These are phyloP conservation scores for Glomus cerebriforme DNA, from an alignment of 192 early-diverging fungal genomes.

Conservation along the genomic window DNA sequence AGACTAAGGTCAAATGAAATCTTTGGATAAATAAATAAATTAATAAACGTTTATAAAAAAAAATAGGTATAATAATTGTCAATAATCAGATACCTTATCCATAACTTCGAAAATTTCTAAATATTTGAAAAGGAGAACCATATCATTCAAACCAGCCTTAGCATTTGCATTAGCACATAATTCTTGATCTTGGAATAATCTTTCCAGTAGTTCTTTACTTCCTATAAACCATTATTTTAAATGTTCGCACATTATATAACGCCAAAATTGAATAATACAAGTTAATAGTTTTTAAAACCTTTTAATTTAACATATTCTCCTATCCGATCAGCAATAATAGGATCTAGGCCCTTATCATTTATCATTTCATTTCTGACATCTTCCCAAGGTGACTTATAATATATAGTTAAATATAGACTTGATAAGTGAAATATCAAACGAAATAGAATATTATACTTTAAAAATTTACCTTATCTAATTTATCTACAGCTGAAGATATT, in stretches of 20 bases:
- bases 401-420: neutral
- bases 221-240: slow-evolving; percentile 43
- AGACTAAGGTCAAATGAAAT: slow-evolving; percentile 93
- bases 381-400: slow-evolving; percentile 74
- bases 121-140: slow-evolving; percentile 84
- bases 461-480: slow-evolving; percentile 82
- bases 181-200: slow-evolving; percentile 64
- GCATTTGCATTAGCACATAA: slow-evolving; percentile 72
- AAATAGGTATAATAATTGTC: neutral
- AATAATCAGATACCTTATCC: slow-evolving; percentile 43
- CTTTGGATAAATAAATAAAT: slow-evolving; percentile 23
- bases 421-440: neutral
- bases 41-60: neutral
- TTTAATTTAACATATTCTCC: slow-evolving; percentile 88
- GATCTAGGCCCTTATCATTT: slow-evolving; percentile 85
- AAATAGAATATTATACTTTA: neutral
- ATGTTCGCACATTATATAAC: neutral
- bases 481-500: slow-evolving; percentile 97
- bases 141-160: slow-evolving; percentile 80
- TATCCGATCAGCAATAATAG: slow-evolving; percentile 83
- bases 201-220: slow-evolving; percentile 73
- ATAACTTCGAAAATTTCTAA: slow-evolving; percentile 76
- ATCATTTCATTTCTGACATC: slow-evolving; percentile 95
- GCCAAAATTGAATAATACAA: neutral
- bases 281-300: slow-evolving; percentile 38